phyloP scores from a whole-genome alignment of 169 alveolate species.

The Cryptosporidium xiaoi region DNA sequence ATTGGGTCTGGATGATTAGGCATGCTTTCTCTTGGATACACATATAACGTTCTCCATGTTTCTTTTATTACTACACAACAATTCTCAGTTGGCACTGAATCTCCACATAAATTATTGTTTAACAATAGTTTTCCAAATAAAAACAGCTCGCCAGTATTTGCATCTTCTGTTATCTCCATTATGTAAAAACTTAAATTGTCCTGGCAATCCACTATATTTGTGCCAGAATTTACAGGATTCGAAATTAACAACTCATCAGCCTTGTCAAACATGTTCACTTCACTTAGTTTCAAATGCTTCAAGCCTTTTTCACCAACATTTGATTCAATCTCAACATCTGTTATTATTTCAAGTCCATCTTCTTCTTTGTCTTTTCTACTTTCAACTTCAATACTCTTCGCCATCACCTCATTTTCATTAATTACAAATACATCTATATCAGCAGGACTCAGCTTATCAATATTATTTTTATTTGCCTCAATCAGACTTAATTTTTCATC shows the following conservation, averaged over 20 bases:
- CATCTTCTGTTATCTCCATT: conserved; percentile 53
- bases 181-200: conserved; percentile 39
- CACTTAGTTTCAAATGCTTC: too few species aligned
- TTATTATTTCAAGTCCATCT: neutral
- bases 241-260: neutral
- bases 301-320: neutral
- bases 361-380: neutral
- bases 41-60: conserved; percentile 59
- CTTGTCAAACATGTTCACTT: too few species aligned
- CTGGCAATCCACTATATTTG: conserved; percentile 1
- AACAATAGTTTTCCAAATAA: conserved; percentile 57
- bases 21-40: conserved; percentile 54
- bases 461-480: neutral
- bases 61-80: conserved; percentile 53
- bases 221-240: neutral
- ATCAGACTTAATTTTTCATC: neutral
- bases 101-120: neutral
- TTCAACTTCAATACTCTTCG: neutral
- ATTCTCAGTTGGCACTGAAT: conserved; percentile 8
- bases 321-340: neutral
- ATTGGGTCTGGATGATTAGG: conserved; percentile 67
- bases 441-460: neutral
- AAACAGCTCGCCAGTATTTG: conserved; percentile 29
- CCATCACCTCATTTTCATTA: neutral
- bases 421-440: neutral